A percentile compares a stretch with the other conserved stretches of the same genome.
These are phyloP conservation scores for Rossbeevera mucosa DNA, from an alignment of 768 basidiomycete species.

Conservation along the genomic window DNA sequence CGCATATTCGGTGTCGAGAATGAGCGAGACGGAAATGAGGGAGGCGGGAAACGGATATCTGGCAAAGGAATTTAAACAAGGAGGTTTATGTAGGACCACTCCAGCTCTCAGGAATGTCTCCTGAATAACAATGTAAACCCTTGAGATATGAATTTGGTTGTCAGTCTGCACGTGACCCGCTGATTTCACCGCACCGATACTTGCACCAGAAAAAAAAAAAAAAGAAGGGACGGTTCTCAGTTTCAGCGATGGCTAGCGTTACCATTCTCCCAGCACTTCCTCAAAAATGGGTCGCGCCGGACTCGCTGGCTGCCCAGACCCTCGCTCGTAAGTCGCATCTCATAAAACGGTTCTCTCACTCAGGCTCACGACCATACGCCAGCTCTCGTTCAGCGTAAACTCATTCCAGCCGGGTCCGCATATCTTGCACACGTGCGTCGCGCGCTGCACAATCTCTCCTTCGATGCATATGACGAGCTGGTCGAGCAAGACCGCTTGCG, in stretches of 20 bases:
- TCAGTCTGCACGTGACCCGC: neutral
- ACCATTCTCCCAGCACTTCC: slow-evolving; percentile 27
- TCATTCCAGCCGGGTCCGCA: slow-evolving; percentile 85
- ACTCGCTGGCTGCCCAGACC: slow-evolving; percentile 8
- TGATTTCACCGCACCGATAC: no score
- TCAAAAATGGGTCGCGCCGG: slow-evolving; percentile 18
- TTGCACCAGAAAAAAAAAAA: neutral
- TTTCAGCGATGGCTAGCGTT: slow-evolving; percentile 20
- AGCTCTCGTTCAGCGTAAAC: slow-evolving; percentile 38
- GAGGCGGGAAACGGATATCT: no score
- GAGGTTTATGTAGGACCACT: no score
- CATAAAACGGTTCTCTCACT: neutral
- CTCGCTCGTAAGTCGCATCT: slow-evolving; percentile 25
- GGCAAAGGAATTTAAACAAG: no score
- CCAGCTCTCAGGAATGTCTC: no score
- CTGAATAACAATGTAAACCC: no score
- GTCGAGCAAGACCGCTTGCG: slow-evolving; percentile 50
- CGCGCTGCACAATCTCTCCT: slow-evolving; percentile 68
- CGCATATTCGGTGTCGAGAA: slow-evolving; percentile 39
- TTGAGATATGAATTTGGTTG: no score
- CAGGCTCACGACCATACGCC: slow-evolving; percentile 2
- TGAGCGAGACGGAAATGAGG: neutral
- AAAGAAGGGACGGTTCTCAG: neutral
- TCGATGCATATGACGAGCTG: slow-evolving; percentile 77
- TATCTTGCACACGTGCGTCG: slow-evolving; percentile 82